Conservation (phyloP, 2,329 filamentous ascomycete genomes). For the Fusarium sp. region DNA sequence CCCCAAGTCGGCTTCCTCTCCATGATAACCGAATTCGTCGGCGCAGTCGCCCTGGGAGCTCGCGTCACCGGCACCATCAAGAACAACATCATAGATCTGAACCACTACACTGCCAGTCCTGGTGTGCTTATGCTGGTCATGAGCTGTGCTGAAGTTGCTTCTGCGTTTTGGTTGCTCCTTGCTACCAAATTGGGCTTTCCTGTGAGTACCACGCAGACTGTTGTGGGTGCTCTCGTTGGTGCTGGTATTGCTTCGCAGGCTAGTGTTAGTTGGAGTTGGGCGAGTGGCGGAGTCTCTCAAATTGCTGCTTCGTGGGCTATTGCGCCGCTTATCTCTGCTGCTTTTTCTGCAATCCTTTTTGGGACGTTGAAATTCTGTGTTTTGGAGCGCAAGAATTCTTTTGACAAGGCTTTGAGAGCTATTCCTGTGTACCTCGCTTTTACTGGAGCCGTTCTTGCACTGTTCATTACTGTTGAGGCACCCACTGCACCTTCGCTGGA, state of each 20-base stretch:
- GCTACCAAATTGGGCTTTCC: not conserved
- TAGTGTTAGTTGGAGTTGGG: not conserved
- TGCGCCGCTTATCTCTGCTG: not conserved
- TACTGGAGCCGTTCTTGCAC: not conserved
- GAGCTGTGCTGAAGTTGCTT: not conserved
- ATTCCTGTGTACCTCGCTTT: not conserved
- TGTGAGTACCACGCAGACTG: not conserved
- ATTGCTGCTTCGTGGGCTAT: not conserved
- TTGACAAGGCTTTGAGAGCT: not conserved
- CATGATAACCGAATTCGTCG: not conserved
- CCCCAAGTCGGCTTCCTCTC: not conserved
- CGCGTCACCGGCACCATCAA: not conserved
- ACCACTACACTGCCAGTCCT: not conserved
- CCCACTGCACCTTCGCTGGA: not conserved
- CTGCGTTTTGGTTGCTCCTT: not conserved
- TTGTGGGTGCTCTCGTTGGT: not conserved
- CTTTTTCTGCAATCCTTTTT: not conserved
- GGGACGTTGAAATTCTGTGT: not conserved
- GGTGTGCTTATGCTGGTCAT: not conserved
- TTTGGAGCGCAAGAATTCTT: fast-evolving
- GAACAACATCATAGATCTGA: not conserved
- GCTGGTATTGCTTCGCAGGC: not conserved
- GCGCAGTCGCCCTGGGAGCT: not conserved
- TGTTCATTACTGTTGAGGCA: not conserved
- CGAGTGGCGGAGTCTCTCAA: not conserved